Percentiles rank a stretch among this genome's conserved stretches.
These are phyloP conservation scores for Psilocybe azurescens DNA, from an alignment of 768 basidiomycete species.

Conservation along the genomic window DNA sequence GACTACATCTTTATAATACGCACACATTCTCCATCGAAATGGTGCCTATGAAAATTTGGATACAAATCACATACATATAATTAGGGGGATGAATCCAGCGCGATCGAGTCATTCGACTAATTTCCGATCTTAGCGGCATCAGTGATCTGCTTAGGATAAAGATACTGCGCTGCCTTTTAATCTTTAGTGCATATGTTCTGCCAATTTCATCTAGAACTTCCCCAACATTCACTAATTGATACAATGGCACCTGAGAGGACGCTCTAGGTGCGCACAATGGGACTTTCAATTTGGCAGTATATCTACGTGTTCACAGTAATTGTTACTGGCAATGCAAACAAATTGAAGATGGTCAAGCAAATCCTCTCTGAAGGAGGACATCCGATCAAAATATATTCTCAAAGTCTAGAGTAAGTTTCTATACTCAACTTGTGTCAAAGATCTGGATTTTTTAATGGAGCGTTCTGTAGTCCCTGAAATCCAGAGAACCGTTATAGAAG, in stretches of 20 bases:
- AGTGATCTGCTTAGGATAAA: not conserved
- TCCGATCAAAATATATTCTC: constrained; percentile 80
- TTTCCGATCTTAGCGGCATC: not conserved
- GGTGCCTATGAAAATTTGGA: not conserved
- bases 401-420: constrained; percentile 72
- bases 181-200: not conserved
- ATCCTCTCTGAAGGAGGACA: constrained; percentile 71
- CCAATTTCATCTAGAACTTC: not conserved
- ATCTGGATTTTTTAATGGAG: constrained; percentile 2
- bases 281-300: not conserved
- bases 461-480: constrained; percentile 80
- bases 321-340: constrained; percentile 94
- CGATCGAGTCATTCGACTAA: not conserved
- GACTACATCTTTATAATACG: too few species aligned
- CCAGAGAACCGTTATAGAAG: constrained; percentile 91
- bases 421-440: not conserved
- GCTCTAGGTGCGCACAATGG: constrained; percentile 15
- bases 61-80: not conserved
- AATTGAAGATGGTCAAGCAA: constrained; percentile 84
- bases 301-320: constrained; percentile 60
- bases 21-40: not conserved
- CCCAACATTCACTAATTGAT: not conserved
- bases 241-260: constrained; percentile 19
- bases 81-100: not conserved
- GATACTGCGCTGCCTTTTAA: not conserved